Evolutionary conservation across 345 rosid species (phyloP).

Genomic region (Nephelium lappaceum): DNA sequence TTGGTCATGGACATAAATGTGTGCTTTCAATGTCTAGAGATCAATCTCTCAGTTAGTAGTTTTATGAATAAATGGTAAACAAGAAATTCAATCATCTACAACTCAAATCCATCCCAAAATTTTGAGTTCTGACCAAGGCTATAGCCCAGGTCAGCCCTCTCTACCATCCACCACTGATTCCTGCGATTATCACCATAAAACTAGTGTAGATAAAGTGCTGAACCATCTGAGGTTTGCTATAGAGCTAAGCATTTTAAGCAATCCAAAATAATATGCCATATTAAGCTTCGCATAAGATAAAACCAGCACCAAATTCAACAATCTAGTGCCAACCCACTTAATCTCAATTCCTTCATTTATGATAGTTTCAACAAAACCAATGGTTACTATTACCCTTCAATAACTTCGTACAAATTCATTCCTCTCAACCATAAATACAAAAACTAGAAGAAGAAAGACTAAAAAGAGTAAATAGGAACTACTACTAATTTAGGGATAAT

Average conservation of each 20-base stretch:
- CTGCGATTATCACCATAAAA: not conserved
- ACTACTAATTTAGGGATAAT: not conserved
- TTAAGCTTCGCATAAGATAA: not conserved
- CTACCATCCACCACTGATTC: not conserved
- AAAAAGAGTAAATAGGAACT: not conserved
- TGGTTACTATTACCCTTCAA: too few species aligned
- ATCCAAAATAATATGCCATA: not conserved
- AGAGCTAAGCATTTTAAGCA: too few species aligned
- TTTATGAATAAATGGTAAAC: not conserved
- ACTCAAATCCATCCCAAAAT: not conserved
- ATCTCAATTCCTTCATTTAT: not conserved
- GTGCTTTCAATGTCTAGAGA: not conserved
- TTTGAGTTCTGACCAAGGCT: not conserved
- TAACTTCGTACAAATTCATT: not conserved
- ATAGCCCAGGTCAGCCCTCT: too few species aligned
- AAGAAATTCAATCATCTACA: not conserved
- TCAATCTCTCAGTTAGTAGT: not conserved
- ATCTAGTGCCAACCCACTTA: not conserved
- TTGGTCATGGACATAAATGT: not conserved
- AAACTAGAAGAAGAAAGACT: not conserved
- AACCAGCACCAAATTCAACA: not conserved
- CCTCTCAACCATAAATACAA: not conserved
- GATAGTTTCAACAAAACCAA: not conserved
- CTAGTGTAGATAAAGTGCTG: too few species aligned
- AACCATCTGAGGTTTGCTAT: too few species aligned